phyloP scores from a whole-genome alignment of 352 stramenopile genomes.

The Paralagenidium karlingii region DNA sequence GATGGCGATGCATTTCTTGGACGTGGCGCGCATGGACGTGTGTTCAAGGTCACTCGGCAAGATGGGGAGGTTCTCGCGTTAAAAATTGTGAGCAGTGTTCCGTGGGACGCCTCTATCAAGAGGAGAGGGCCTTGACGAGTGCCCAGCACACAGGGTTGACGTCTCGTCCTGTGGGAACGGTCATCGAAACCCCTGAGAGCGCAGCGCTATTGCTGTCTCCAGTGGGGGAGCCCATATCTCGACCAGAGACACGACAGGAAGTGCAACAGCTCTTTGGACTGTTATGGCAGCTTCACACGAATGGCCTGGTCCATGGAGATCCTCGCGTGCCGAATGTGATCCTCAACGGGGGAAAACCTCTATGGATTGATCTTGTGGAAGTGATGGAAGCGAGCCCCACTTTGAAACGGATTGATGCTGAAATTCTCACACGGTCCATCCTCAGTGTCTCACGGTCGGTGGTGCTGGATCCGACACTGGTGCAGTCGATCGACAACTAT shows the following conservation, averaged over 20 bases:
- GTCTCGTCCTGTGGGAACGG: constrained; percentile 6
- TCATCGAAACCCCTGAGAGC: constrained; percentile 9
- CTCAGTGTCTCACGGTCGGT: constrained; percentile 4
- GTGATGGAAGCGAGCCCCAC: constrained; percentile 8
- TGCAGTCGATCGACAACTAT: constrained; percentile 9
- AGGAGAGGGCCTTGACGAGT: constrained; percentile 6
- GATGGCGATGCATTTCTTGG: constrained; percentile 15
- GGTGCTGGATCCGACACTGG: constrained; percentile 4
- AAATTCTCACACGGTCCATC: constrained; percentile 15
- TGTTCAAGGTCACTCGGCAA: constrained; percentile 7
- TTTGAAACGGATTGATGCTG: constrained; percentile 11
- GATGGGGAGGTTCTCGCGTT: constrained; percentile 8
- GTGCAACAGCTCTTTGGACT: constrained; percentile 11
- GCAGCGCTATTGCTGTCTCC: constrained; percentile 15
- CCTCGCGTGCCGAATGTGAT: constrained; percentile 20
- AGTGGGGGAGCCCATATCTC: constrained; percentile 14
- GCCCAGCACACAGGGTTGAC: constrained; percentile 14
- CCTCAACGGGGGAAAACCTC: constrained; percentile 7
- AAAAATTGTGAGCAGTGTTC: constrained; percentile 11
- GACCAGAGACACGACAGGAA: constrained; percentile 13
- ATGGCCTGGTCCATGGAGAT: constrained; percentile 16
- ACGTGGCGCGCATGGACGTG: constrained; percentile 7
- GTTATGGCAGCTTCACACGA: constrained; percentile 11
- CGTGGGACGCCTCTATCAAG: constrained; percentile 10
- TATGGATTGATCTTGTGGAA: constrained; percentile 21